phyloP scores from a whole-genome alignment of 495 filamentous ascomycete species.

The Xylaria curta region DNA sequence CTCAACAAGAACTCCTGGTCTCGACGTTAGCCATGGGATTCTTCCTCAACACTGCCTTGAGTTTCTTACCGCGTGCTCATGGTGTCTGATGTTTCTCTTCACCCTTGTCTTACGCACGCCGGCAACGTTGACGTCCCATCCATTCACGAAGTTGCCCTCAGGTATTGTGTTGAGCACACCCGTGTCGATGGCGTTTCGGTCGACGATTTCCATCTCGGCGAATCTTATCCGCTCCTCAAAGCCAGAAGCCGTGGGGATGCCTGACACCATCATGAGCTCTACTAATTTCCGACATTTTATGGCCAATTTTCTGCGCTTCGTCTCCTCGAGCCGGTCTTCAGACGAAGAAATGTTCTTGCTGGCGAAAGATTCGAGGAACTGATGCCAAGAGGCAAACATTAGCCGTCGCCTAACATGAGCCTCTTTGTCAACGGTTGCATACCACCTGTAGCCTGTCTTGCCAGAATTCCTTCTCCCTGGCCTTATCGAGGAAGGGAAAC shows the following conservation, averaged over 20 bases:
- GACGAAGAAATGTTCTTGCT: constrained; percentile 96
- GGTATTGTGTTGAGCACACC: constrained; percentile 85
- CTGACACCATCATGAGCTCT: constrained; percentile 99
- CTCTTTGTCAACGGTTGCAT: constrained; percentile 44
- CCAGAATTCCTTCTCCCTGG: constrained; percentile 98
- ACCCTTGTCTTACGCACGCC: constrained; percentile 80
- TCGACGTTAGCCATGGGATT: constrained; percentile 30
- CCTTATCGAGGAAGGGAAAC: constrained; percentile 95
- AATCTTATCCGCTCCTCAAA: constrained; percentile 97
- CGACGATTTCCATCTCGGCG: constrained; percentile 94
- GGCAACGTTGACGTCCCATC: constrained; percentile 97
- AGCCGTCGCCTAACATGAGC: constrained; percentile 26
- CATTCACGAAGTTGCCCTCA: constrained; percentile 88
- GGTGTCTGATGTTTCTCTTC: constrained; percentile 87
- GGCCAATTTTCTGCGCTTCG: constrained; percentile 90
- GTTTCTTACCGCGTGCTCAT: constrained; percentile 83
- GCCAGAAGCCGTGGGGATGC: constrained; percentile 91
- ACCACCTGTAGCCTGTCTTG: constrained; percentile 97
- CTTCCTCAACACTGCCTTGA: neutral
- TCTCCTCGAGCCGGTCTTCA: constrained; percentile 93
- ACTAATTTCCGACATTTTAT: constrained; percentile 93
- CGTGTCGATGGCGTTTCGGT: constrained; percentile 87
- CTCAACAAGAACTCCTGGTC: constrained; percentile 88
- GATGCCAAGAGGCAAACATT: constrained; percentile 10
- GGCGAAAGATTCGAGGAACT: constrained; percentile 98